Conservation (phyloP, 2,329 filamentous ascomycete species). For the Chalaropsis thielavioides region DNA sequence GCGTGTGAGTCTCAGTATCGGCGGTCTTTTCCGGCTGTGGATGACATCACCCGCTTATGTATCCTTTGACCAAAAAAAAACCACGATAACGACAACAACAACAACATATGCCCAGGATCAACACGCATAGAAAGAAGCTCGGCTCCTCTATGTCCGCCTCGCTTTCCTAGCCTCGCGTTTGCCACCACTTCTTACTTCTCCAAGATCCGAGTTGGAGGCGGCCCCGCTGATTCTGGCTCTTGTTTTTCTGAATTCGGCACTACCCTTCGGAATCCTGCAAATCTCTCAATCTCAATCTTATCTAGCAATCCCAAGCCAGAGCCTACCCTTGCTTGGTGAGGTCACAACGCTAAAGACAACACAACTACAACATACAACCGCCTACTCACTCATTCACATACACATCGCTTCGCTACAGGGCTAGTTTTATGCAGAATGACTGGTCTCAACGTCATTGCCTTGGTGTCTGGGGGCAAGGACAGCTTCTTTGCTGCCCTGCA, state of each 20-base stretch:
- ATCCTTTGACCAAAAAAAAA: not conserved
- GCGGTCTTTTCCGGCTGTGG: not conserved
- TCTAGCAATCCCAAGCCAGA: not conserved
- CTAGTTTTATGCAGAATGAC: slow-evolving; percentile 7
- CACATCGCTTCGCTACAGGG: not conserved
- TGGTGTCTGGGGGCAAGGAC: slow-evolving; percentile 95
- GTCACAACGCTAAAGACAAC: not conserved
- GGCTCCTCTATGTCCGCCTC: not conserved
- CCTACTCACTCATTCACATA: not conserved
- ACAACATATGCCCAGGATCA: not conserved
- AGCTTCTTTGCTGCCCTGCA: slow-evolving; percentile 89
- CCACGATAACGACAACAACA: not conserved
- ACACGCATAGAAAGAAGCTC: not conserved
- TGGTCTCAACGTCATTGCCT: slow-evolving; percentile 64
- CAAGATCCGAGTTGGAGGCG: not conserved
- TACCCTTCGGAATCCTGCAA: not conserved
- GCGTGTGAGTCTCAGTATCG: not conserved
- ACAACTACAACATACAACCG: not conserved
- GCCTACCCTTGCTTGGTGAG: not conserved
- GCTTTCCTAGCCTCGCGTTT: not conserved
- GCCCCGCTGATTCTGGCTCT: not conserved
- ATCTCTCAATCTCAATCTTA: not conserved
- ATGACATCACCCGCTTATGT: not conserved
- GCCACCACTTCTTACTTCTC: not conserved
- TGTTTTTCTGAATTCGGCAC: not conserved